Base-by-base conservation (phyloP, 2,329 filamentous ascomycete species). In the Ophiostoma quercus region DNA sequence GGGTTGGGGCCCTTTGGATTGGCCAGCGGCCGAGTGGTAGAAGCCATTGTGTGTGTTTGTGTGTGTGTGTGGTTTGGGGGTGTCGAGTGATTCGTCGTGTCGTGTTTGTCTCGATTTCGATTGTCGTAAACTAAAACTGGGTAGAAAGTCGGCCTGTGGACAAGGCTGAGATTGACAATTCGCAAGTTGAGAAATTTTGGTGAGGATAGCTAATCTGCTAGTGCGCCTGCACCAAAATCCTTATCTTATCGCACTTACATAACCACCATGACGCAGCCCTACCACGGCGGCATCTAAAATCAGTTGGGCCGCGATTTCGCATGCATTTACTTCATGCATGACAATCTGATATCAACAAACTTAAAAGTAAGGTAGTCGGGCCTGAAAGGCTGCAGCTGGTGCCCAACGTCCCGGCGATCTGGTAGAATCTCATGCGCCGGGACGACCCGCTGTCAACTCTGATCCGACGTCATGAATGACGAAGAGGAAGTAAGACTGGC, bases 1-100 rank as follows among this genome's bases (percentile, higher is more conserved):
- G 70, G 68, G 60, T 69, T 69, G 9, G 70, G 68, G 32, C 60
- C 60, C 60, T 63, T 63, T 32, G 60, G 7, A 47, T 70, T 70
- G 65, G 68, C 51, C 32, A 54, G 43, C 22, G 69, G 37, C 68
- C 25, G 63, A 37, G 63, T 16, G 39, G 62, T 66, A 32, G 69
- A 63, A 19, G 69, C 34, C 68, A 69, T 69, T 19, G 9, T 51
- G 19, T 9, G 60, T 54, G 19, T 9, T 14, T 54, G 19, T n/a
- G n/a, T 25, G 47, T 54, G n/a, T 57, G 1, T 3, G 3, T 11
- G 22, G 25, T 3, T 11, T 11, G 22, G 25, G 51, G 51, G 3
- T 16, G 22, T 57, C n/a, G 51, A 57, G 51, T 22, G 32, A 9
- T 6, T 65, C 19, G 62, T 4, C 19, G 62, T 16, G 54, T 32